These are phyloP conservation scores for Phaeomoniella chlamydospora DNA, from an alignment of 2,329 filamentous ascomycete species.

Conservation along the genomic window DNA sequence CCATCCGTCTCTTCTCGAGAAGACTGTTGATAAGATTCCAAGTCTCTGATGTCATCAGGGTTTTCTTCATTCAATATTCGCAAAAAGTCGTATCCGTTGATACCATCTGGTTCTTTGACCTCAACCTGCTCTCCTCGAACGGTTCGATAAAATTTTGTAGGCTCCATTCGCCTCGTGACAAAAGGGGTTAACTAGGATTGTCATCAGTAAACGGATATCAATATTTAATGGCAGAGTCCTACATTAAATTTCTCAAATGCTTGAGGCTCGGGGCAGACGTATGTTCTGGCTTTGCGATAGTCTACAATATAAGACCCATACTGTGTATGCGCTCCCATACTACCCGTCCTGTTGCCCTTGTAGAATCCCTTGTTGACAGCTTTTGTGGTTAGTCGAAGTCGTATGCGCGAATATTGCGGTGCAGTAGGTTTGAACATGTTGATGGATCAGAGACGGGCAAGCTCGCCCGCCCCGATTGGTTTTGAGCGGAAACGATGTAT, in stretches of 20 bases:
- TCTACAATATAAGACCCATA: conserved; percentile 75
- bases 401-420: conserved; percentile 52
- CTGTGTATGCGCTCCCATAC: conserved; percentile 74
- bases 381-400: conserved; percentile 78
- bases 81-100: neutral
- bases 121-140: conserved; percentile 14
- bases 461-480: neutral
- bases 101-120: conserved; percentile 15
- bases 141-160: conserved; percentile 9
- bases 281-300: conserved; percentile 79
- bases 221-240: neutral
- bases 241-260: conserved; percentile 50
- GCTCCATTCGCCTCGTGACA: conserved; percentile 25
- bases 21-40: neutral
- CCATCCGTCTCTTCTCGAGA: neutral
- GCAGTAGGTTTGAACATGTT: conserved; percentile 28
- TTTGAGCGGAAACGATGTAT: too few relatives aligned
- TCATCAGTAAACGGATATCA: conserved; percentile 5
- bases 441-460: conserved; percentile 3
- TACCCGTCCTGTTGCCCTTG: conserved; percentile 83
- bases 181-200: conserved; percentile 26
- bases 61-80: neutral
- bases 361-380: conserved; percentile 89
- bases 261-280: conserved; percentile 59
- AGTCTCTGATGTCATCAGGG: neutral